Percentiles rank a stretch among this genome's conserved stretches.
Evolutionary conservation across 768 basidiomycete species (phyloP).

Genomic region (Kwoniella sp.): DNA sequence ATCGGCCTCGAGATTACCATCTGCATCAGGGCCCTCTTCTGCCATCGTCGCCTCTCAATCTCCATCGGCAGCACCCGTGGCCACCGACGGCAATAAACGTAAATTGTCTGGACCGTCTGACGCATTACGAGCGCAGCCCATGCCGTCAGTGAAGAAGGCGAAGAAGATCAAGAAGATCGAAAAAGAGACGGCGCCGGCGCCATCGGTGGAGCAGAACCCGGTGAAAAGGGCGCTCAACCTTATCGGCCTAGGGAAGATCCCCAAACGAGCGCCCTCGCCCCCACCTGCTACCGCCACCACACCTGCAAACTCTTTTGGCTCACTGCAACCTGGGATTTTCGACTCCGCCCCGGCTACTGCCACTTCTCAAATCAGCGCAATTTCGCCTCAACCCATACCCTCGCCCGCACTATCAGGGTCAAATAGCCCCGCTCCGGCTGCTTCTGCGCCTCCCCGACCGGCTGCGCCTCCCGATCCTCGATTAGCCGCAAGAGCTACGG

Average conservation of each 20-base stretch:
- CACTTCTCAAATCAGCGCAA: not conserved
- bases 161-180: not conserved
- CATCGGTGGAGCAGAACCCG: not conserved
- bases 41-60: not conserved
- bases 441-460: not conserved
- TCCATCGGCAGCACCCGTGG: not conserved
- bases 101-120: not conserved
- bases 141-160: not conserved
- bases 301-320: conserved; percentile 14
- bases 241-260: conserved; percentile 25
- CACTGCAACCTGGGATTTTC: conserved; percentile 29
- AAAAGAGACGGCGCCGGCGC: not conserved
- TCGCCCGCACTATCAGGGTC: conserved; percentile 1
- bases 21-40: not conserved
- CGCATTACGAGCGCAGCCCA: not conserved
- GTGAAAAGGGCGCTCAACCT: not conserved
- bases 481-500: not conserved
- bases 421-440: not conserved
- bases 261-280: conserved; percentile 14
- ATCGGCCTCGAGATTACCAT: too few relatives aligned
- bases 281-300: conserved; percentile 8
- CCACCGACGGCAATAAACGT: not conserved
- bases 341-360: not conserved
- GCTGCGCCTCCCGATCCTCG: not conserved
- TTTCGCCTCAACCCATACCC: not conserved